Evolutionary conservation across 2,329 filamentous ascomycete genomes (phyloP).

Genomic region (Aspergillus texensis): DNA sequence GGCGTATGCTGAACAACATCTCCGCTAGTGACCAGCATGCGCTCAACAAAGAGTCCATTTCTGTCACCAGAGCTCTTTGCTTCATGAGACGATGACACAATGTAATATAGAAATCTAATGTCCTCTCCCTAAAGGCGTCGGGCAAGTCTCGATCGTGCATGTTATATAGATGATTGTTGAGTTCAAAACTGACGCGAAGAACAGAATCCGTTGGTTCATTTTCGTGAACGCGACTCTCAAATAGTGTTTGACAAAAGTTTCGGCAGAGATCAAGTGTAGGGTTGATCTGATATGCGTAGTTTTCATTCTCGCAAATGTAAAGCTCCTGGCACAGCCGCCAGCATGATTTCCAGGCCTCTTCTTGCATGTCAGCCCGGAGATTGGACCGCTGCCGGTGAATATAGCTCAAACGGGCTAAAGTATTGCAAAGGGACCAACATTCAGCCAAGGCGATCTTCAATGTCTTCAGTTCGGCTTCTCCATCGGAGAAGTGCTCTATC

Average conservation of each 20-base stretch:
- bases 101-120: conserved; percentile 91
- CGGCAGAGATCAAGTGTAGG: conserved; percentile 83
- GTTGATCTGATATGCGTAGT: conserved; percentile 67
- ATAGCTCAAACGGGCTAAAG: conserved; percentile 80
- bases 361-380: conserved; percentile 74
- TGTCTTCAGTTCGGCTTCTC: conserved; percentile 62
- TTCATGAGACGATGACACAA: conserved; percentile 97
- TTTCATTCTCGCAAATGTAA: conserved; percentile 77
- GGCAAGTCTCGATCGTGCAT: conserved; percentile 83
- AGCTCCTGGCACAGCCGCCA: conserved; percentile 91
- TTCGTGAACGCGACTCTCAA: conserved; percentile 77
- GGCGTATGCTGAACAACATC: conserved; percentile 87
- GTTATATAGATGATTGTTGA: conserved; percentile 94
- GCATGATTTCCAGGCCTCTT: conserved; percentile 89
- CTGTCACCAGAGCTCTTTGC: conserved; percentile 74
- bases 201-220: conserved; percentile 84
- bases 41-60: conserved; percentile 80
- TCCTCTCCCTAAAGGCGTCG: conserved; percentile 84
- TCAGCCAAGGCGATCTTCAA: conserved; percentile 78
- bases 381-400: conserved; percentile 75
- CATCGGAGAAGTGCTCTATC: conserved; percentile 49
- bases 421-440: conserved; percentile 94
- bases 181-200: conserved; percentile 86
- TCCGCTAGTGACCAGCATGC: conserved; percentile 91
- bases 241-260: conserved; percentile 88